Percentiles rank a stretch among this genome's conserved stretches.
These are phyloP conservation scores for Lojkania enalia DNA, from an alignment of 2,329 filamentous ascomycete genomes.

Conservation along the genomic window DNA sequence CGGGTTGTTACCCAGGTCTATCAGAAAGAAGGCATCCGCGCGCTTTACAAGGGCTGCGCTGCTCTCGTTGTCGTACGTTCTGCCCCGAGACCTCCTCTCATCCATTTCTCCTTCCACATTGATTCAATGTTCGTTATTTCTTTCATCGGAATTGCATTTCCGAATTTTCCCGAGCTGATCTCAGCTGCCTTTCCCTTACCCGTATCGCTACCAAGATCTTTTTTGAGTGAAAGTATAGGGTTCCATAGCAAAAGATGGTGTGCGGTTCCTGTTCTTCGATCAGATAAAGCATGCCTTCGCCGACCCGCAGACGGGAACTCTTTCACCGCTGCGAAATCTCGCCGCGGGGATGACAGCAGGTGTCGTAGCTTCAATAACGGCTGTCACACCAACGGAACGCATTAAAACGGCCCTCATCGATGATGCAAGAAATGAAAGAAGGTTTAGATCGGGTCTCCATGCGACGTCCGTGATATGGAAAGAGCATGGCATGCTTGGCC, in stretches of 20 bases:
- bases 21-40: slow-evolving; percentile 58
- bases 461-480: slow-evolving; percentile 54
- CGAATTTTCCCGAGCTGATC: slow-evolving; percentile 9
- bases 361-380: slow-evolving; percentile 63
- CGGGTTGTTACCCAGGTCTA: slow-evolving; percentile 59
- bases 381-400: slow-evolving; percentile 69
- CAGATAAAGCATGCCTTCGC: slow-evolving; percentile 63
- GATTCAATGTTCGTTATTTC: not conserved
- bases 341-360: slow-evolving; percentile 67
- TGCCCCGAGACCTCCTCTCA: not conserved
- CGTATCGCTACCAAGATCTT: not conserved
- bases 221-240: slow-evolving; percentile 50
- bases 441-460: slow-evolving; percentile 57
- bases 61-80: slow-evolving; percentile 56
- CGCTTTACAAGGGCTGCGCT: slow-evolving; percentile 66
- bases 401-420: slow-evolving; percentile 71
- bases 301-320: slow-evolving; percentile 57
- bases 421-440: slow-evolving; percentile 56
- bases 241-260: slow-evolving; percentile 65
- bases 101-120: slow-evolving; percentile 1
- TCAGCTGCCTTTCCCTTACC: not conserved
- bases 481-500: slow-evolving; percentile 57
- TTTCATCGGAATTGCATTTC: slow-evolving; percentile 10
- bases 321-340: slow-evolving; percentile 62
- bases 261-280: slow-evolving; percentile 69